Base-by-base conservation (phyloP, 371 early-diverging fungal genomes). In the Synchytrium microbalum region DNA sequence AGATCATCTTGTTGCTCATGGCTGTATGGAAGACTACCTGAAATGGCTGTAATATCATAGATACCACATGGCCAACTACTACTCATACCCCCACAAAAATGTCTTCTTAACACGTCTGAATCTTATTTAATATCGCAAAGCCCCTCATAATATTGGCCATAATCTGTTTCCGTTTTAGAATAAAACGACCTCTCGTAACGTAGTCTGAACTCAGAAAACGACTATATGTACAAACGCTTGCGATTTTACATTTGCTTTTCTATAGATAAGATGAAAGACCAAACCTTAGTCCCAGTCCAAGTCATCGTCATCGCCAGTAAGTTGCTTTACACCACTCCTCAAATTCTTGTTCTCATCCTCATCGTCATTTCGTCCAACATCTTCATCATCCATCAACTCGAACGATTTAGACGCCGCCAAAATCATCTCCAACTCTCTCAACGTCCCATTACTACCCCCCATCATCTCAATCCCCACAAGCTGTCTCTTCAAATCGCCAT, bases 401-500 rank as follows among this genome's bases (percentile, higher is more conserved):
- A 33, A 24, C 1, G 26, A 32, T 63, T 63, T 55, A 10, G 57
- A 54, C n/a, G 23, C 61, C 1, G 52, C 38, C 46, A 79, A 55
- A 32, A 75, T 56, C 57, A 54, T 60, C 59, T 76, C 76, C 32
- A 76, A 56, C 27, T 66, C 61, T 23, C 84, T 78, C 19, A 83
- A 79, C 29, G 83, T 90, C 70, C 88, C 86, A 51, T 82, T 82
- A 81, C 85, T 79, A 19, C 94, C 96, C 55, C 93, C 93, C 70
- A 92, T 84, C 32, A 76, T 74, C 62, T 83, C 73, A 53, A 92
- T 79, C 19, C 95, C 90, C 0, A 92, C 89, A 27, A 95, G 71
- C 69, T 96, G 92, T 1, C 83, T 78, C 66, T 81, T 84, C 54
- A 94, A 72, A 62, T 95, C 94, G 24, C 95, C 92, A 8, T 89